Percentiles rank a stretch among this genome's conserved stretches.
phyloP scores from a whole-genome alignment of 1,284 basidiomycete species.

The Mycocalia duriaeana region DNA sequence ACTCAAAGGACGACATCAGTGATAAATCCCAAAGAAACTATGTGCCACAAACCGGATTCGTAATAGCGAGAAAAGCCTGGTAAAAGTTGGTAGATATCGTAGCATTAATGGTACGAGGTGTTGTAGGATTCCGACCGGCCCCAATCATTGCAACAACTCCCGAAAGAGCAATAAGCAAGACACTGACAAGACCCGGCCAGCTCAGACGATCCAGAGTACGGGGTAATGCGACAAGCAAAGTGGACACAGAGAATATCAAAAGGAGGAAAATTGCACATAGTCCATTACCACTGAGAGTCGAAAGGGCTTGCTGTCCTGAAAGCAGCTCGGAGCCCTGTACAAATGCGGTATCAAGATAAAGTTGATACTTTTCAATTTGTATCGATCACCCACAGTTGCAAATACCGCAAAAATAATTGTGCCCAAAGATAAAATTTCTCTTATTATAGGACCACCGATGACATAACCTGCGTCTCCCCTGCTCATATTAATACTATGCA shows the following conservation, averaged over 20 bases:
- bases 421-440: constrained; percentile 42
- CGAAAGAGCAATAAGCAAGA: constrained; percentile 35
- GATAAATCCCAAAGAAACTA: no score
- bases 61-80: constrained; percentile 49
- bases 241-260: constrained; percentile 40
- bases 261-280: constrained; percentile 41
- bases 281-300: constrained; percentile 41
- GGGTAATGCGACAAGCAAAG: constrained; percentile 41
- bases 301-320: constrained; percentile 47
- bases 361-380: not conserved
- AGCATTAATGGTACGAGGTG: constrained; percentile 35
- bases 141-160: constrained; percentile 48
- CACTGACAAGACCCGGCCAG: constrained; percentile 43
- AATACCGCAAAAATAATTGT: constrained; percentile 51
- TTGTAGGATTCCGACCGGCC: constrained; percentile 42
- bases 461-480: constrained; percentile 52
- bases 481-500: not conserved
- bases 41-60: constrained; percentile 42
- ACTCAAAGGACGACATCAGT: not conserved
- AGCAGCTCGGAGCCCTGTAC: constrained; percentile 42
- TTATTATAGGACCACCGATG: constrained; percentile 43
- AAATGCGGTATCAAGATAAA: not conserved
- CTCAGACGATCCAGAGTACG: constrained; percentile 42
- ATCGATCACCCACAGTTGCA: constrained; percentile 29
- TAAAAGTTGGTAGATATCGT: constrained; percentile 40